Conservation (phyloP, 148 eudicot species). For the Rhododendron ovatum region DNA sequence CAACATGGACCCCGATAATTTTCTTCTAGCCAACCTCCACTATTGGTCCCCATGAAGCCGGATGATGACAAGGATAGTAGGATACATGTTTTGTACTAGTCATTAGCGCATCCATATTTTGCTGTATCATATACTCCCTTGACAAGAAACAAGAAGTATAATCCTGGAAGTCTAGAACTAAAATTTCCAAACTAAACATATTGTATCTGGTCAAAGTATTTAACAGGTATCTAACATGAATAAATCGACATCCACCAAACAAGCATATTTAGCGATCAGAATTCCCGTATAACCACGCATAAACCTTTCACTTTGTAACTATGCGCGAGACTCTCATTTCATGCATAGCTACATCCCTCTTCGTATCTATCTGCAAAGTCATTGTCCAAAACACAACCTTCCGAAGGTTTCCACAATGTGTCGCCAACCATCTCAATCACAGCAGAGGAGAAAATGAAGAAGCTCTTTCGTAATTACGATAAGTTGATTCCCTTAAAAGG, state of each 20-base stretch:
- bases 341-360: neutral
- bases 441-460: constrained; percentile 5
- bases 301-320: neutral
- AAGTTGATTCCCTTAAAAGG: constrained; percentile 5
- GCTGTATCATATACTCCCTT: no score
- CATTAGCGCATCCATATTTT: no score
- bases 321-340: neutral
- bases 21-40: no score
- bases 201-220: no score
- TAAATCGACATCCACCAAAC: neutral
- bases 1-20: no score
- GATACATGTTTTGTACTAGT: no score
- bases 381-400: neutral
- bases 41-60: no score
- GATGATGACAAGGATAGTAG: no score
- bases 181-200: neutral
- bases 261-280: neutral
- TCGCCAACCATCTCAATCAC: constrained; percentile 1
- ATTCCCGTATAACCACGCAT: neutral
- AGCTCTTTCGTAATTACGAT: neutral
- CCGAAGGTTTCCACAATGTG: neutral
- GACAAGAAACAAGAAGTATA: neutral
- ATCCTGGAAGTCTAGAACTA: neutral
- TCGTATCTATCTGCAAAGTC: neutral
- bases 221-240: neutral